Conservation (phyloP, 805 yeast species). For the Gaillardinia entomophila region DNA sequence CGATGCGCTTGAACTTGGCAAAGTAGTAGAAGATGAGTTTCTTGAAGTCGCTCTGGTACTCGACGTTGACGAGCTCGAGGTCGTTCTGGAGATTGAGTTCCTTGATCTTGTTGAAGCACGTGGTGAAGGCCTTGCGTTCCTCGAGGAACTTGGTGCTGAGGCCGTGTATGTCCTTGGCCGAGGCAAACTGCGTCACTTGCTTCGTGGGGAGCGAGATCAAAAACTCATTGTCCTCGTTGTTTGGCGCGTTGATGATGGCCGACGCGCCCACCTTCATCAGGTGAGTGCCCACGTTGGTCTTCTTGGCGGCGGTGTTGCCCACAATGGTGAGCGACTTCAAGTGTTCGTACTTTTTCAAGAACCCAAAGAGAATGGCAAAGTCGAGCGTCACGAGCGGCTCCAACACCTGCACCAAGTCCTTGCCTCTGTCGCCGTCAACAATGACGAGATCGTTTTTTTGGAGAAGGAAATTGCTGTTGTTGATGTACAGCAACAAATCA, state of each 20-base stretch:
- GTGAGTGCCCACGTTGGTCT: constrained; percentile 30
- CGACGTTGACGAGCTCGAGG: constrained; percentile 45
- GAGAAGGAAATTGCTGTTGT: constrained; percentile 54
- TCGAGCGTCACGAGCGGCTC: constrained; percentile 60
- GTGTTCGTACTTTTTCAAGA: constrained; percentile 69
- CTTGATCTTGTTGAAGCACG: constrained; percentile 46
- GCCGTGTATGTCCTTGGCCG: constrained; percentile 61
- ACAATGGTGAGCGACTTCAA: constrained; percentile 43
- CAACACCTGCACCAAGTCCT: constrained; percentile 67
- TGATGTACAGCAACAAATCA: constrained; percentile 65
- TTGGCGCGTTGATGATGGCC: constrained; percentile 29
- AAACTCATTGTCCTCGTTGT: constrained; percentile 53
- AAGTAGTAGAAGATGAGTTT: constrained; percentile 41
- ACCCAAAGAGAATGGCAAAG: constrained; percentile 66
- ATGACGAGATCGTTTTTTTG: constrained; percentile 62
- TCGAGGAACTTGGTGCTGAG: constrained; percentile 60
- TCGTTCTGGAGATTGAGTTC: constrained; percentile 43
- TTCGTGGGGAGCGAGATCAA: constrained; percentile 68
- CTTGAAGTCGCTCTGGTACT: constrained; percentile 40
- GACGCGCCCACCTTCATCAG: constrained; percentile 33
- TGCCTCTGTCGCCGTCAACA: constrained; percentile 81
- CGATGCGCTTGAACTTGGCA: constrained; percentile 41
- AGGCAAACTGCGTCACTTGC: constrained; percentile 71
- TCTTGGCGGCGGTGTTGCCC: constrained; percentile 15
- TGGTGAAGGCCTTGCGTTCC: constrained; percentile 65